Evolutionary conservation across 164 flowering plant genomes (phyloP), one percentile per base, ranked within the genome.

Genomic region (grape (Vitis vinifera)): DNA sequence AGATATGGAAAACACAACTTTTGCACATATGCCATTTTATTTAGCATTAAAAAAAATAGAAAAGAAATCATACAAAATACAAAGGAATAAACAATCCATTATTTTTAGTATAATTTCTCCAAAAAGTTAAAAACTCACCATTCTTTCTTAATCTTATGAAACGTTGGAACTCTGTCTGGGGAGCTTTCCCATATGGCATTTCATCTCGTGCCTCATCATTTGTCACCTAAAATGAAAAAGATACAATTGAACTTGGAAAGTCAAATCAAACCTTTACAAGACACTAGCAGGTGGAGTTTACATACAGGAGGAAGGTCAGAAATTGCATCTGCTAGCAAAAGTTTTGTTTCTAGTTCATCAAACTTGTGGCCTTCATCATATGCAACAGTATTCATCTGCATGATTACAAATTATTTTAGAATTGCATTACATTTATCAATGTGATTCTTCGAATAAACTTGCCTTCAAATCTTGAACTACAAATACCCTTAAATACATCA

Each of bases 231-330:
- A 23, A 58, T 19, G 5, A 44, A 17, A 16, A 14, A 67, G 6
- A 44, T 30, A 49, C 9, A 16, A 7, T 37, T 11, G n/a, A n/a
- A 68, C 44, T 13, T 30, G 1, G 19, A 49, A 56, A 55, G 29
- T n/a, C 44, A 6, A 66, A 17, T 13, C 10, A 11, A 65, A 44
- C 9, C 56, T 52, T 13, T 4, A 7, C 16, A 56, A 65, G 50
- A 56, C 13, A 59, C 8, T 9, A 31, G n/a, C 8, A 23, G 3
- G 3, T 14, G 50, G 2, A 3, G 1, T 23, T 12, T 9, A 66
- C 81, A 17, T 85, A 92, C 98, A 8, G 74, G 49, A 9, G 99
- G 99, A 12, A 93, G 84, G 47, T 96, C 97, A 15, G 87, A 88
- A n/a, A 96, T 86, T 3, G 95, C 97, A 84, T 93, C 97, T 1